Conservation (phyloP, 345 rosid species). For the Eucalyptus urophylla region DNA sequence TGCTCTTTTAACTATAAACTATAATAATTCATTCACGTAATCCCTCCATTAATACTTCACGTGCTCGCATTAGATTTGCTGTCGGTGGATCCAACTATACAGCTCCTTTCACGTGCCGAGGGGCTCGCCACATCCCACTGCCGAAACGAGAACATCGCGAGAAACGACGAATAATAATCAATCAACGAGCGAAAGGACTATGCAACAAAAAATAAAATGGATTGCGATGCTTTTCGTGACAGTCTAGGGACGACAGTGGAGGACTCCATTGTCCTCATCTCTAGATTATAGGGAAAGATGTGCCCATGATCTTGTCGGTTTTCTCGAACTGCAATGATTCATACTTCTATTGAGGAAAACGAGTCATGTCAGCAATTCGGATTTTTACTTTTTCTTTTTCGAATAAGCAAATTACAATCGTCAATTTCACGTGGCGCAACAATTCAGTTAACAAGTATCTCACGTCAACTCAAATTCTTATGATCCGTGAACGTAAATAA, state of each 20-base stretch:
- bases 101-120: background rate
- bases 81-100: background rate
- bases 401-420: background rate
- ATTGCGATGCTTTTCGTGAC: background rate
- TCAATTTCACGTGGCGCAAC: no score
- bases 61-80: background rate
- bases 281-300: background rate
- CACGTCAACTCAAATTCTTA: background rate
- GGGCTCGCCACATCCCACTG: background rate
- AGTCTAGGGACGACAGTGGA: background rate
- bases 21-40: background rate
- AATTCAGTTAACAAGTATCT: background rate
- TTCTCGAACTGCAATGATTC: background rate
- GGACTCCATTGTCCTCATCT: background rate
- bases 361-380: fast-evolving
- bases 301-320: background rate
- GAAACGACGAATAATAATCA: background rate
- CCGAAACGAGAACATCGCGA: background rate
- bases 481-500: background rate
- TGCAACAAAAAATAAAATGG: background rate
- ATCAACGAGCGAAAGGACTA: background rate
- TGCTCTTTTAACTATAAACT: background rate
- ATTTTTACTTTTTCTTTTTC: background rate
- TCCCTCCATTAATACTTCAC: background rate
- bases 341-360: fast-evolving